phyloP scores from a whole-genome alignment of 306 rosid genomes.

The Potentilla sterilis region DNA sequence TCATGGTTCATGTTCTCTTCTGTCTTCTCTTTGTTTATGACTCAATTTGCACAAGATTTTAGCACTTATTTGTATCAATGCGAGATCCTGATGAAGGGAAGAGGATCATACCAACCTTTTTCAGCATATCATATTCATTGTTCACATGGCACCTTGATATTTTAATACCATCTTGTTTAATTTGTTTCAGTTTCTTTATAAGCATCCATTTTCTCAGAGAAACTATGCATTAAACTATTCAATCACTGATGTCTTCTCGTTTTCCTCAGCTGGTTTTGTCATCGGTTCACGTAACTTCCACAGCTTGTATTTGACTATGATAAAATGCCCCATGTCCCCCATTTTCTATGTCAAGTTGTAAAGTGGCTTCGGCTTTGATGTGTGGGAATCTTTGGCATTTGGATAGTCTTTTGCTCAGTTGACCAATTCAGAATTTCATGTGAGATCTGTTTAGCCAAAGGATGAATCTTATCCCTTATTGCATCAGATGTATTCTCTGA shows the following conservation, averaged over 20 bases:
- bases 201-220: slow-evolving; percentile 33
- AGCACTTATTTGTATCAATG: slow-evolving; percentile 38
- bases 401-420: slow-evolving; percentile 36
- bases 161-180: slow-evolving; percentile 19
- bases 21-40: slow-evolving; percentile 24
- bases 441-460: slow-evolving; percentile 49
- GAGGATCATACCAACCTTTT: slow-evolving; percentile 36
- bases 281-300: slow-evolving; percentile 20
- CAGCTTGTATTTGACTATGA: slow-evolving; percentile 44
- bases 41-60: slow-evolving; percentile 22
- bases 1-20: slow-evolving; percentile 20
- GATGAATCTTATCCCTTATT: slow-evolving; percentile 32
- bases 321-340: slow-evolving; percentile 23
- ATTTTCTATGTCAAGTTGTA: slow-evolving; percentile 40
- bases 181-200: slow-evolving; percentile 13
- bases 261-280: slow-evolving; percentile 51
- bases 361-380: slow-evolving; percentile 37
- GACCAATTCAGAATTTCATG: slow-evolving; percentile 42
- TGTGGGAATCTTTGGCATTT: slow-evolving; percentile 39
- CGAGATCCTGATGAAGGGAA: slow-evolving; percentile 36
- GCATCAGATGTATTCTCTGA: slow-evolving; percentile 45
- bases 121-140: slow-evolving; percentile 43
- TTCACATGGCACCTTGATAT: slow-evolving; percentile 41
- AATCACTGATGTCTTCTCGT: slow-evolving; percentile 40
- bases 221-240: slow-evolving; percentile 35